phyloP scores from a whole-genome alignment of 306 rosid species.

The Corylus avellana region DNA sequence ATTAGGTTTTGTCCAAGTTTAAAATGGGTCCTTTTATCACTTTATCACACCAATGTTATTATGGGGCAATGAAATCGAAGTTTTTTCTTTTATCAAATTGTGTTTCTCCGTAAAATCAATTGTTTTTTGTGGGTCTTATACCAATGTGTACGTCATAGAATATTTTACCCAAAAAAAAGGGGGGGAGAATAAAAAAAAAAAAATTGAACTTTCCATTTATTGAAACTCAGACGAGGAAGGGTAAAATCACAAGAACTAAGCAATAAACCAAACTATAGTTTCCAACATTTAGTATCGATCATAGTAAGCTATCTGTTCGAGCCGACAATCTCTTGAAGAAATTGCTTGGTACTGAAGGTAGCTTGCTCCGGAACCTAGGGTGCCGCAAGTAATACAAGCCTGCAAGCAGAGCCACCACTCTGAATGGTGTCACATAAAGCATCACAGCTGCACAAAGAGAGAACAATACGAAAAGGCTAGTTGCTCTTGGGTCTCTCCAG shows the following conservation, averaged over 20 bases:
- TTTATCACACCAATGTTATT: too few relatives aligned
- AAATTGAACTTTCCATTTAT: background rate
- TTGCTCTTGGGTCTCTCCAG: conserved; percentile 96
- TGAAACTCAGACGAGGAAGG: background rate
- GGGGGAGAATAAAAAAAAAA: too few relatives aligned
- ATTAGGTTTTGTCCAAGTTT: too few relatives aligned
- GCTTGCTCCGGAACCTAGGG: conserved; percentile 81
- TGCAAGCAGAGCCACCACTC: conserved; percentile 68
- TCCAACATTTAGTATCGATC: conserved; percentile 1
- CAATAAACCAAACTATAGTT: background rate
- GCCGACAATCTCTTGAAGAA: conserved; percentile 92
- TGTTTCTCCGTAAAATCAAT: too few relatives aligned
- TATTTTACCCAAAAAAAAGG: too few relatives aligned
- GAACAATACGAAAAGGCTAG: conserved; percentile 67
- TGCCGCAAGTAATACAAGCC: conserved; percentile 76
- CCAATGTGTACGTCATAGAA: too few relatives aligned
- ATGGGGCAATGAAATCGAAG: too few relatives aligned
- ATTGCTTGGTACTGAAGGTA: conserved; percentile 80
- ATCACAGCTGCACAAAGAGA: conserved; percentile 70
- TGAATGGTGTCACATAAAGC: conserved; percentile 71
- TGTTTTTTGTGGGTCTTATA: too few relatives aligned
- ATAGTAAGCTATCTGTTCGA: conserved; percentile 71
- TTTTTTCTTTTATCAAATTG: too few relatives aligned
- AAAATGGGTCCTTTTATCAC: too few relatives aligned
- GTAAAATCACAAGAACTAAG: background rate